phyloP scores from a whole-genome alignment of 2,329 filamentous ascomycete genomes.

The Boeremia exigua region DNA sequence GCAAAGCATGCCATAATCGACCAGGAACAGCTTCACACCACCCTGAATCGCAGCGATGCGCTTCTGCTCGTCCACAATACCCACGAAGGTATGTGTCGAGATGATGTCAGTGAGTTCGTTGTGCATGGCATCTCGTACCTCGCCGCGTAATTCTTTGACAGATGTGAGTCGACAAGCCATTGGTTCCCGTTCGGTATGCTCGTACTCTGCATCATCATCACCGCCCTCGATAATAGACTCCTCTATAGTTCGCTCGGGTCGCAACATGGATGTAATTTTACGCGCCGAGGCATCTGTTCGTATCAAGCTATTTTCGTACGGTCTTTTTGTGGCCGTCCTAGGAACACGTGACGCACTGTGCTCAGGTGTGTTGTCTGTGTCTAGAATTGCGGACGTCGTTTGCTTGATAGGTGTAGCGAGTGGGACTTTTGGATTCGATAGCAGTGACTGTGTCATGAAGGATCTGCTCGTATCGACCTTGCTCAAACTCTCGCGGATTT shows the following conservation, averaged over 20 bases:
- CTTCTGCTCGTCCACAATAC: constrained; percentile 84
- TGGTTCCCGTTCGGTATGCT: constrained; percentile 71
- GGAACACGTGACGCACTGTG: constrained; percentile 38
- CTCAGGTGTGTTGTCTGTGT: constrained; percentile 30
- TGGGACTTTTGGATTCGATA: constrained; percentile 54
- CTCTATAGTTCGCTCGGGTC: constrained; percentile 55
- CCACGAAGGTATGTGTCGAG: constrained; percentile 88
- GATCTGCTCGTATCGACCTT: constrained; percentile 92
- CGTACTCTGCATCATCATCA: constrained; percentile 69
- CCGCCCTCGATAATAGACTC: constrained; percentile 36
- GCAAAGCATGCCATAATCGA: constrained; percentile 87
- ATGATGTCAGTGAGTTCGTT: constrained; percentile 86
- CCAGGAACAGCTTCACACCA: constrained; percentile 87
- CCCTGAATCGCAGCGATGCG: constrained; percentile 92
- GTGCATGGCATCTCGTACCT: constrained; percentile 83
- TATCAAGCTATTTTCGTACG: constrained; percentile 86
- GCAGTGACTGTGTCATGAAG: constrained; percentile 90
- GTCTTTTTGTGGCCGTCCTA: constrained; percentile 44
- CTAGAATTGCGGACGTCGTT: constrained; percentile 29
- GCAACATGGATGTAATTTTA: constrained; percentile 97
- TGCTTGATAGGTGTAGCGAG: constrained; percentile 50
- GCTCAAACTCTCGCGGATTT: constrained; percentile 78
- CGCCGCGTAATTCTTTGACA: constrained; percentile 80
- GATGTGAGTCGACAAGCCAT: constrained; percentile 79
- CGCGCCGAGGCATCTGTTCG: constrained; percentile 86